phyloP scores from a whole-genome alignment of 2,329 filamentous ascomycete genomes.

The Aspergillus thermomutatus region DNA sequence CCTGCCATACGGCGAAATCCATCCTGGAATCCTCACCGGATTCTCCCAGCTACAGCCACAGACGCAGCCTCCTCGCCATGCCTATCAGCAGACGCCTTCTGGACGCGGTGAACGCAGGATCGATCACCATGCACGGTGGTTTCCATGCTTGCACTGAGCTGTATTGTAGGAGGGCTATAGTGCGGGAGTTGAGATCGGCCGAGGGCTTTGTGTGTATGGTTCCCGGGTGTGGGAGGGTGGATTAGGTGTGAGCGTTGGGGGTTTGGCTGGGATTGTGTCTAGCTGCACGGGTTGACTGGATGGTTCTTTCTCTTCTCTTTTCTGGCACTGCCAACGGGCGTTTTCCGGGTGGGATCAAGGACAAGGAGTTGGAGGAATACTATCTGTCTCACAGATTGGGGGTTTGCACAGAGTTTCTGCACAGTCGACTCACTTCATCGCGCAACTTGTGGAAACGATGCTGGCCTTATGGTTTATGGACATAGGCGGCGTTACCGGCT shows the following conservation, averaged over 20 bases:
- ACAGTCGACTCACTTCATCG: neutral
- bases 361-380: neutral
- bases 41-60: neutral
- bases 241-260: neutral
- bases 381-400: neutral
- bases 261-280: neutral
- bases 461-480: neutral
- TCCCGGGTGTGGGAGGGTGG: slow-evolving; percentile 11
- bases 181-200: slow-evolving; percentile 5
- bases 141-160: slow-evolving; percentile 16
- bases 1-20: slow-evolving; percentile 15
- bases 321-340: neutral
- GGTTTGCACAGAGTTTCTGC: neutral
- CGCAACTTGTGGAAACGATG: neutral
- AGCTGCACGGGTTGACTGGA: slow-evolving; percentile 1
- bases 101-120: neutral
- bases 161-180: slow-evolving; percentile 11
- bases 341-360: neutral
- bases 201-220: slow-evolving; percentile 20
- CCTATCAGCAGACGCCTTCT: neutral
- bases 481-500: neutral
- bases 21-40: neutral
- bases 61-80: neutral
- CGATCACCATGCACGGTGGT: slow-evolving; percentile 1
- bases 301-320: neutral